phyloP scores from a whole-genome alignment of 441 rosid genomes.

The Metrosideros polymorpha region DNA sequence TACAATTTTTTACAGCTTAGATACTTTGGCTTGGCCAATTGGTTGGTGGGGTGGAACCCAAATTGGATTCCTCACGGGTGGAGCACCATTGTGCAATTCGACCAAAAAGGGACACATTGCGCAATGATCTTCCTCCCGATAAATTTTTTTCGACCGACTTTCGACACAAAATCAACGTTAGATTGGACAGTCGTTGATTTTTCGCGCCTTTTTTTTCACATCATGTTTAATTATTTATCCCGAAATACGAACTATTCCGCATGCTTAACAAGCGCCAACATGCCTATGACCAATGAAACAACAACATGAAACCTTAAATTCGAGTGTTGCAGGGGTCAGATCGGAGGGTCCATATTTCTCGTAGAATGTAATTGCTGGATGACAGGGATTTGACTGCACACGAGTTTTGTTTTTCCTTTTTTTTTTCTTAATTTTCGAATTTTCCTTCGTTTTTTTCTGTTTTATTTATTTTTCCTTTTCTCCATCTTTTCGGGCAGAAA shows the following conservation, averaged over 20 bases:
- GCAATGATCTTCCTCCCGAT: background rate
- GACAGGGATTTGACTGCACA: background rate
- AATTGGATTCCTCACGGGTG: background rate
- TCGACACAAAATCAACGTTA: background rate
- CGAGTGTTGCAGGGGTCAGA: background rate
- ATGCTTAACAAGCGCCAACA: background rate
- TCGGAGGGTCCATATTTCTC: background rate
- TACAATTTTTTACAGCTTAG: no score
- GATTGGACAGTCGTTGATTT: no score
- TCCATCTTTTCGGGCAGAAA: background rate
- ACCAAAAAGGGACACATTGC: no score
- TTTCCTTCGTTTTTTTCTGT: background rate
- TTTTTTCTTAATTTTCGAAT: background rate
- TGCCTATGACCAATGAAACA: background rate
- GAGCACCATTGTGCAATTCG: background rate
- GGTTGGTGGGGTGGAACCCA: background rate
- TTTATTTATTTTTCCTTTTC: no score
- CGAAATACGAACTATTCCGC: background rate
- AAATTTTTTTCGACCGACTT: no score
- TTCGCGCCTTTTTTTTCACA: no score
- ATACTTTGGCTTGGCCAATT: no score
- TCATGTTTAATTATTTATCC: no score
- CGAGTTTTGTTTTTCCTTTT: background rate
- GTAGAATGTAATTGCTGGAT: background rate
- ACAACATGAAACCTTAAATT: background rate